phyloP scores from a whole-genome alignment of 2,329 filamentous ascomycete species.

The Zasmidium citrigriseum region DNA sequence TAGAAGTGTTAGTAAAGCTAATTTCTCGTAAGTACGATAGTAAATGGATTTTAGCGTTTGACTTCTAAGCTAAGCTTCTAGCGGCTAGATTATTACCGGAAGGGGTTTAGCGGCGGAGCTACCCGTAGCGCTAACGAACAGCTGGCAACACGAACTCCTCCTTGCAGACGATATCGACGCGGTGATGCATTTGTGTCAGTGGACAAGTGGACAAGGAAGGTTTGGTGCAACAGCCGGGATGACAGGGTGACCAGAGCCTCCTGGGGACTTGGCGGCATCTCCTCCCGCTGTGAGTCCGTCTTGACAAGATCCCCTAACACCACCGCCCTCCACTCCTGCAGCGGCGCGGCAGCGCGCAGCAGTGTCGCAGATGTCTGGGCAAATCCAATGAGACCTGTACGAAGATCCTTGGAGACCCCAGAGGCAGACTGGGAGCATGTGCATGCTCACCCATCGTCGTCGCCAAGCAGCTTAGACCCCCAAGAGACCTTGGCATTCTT shows the following conservation, averaged over 20 bases:
- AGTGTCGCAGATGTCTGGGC: constrained; percentile 14
- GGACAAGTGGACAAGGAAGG: background rate
- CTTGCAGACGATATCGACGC: no score
- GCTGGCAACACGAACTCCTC: no score
- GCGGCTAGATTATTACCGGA: no score
- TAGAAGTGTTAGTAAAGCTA: no score
- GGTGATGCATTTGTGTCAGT: background rate
- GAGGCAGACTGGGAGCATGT: constrained; percentile 6
- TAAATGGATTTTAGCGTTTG: no score
- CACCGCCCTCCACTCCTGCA: background rate
- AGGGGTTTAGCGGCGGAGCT: no score
- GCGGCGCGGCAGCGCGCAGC: constrained; percentile 1
- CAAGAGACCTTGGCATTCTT: constrained; percentile 12
- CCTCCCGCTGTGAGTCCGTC: background rate
- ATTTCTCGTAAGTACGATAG: no score
- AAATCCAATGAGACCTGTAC: constrained; percentile 15
- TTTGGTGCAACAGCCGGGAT: background rate
- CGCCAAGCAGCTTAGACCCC: constrained; percentile 11
- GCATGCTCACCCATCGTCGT: background rate
- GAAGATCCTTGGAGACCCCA: constrained; percentile 14
- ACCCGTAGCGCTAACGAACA: no score
- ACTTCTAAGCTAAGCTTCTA: no score
- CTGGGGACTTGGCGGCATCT: background rate
- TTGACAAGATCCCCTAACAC: background rate
- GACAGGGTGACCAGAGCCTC: background rate